phyloP scores from a whole-genome alignment of 2,329 filamentous ascomycete species.

The Metarhizium brunneum region DNA sequence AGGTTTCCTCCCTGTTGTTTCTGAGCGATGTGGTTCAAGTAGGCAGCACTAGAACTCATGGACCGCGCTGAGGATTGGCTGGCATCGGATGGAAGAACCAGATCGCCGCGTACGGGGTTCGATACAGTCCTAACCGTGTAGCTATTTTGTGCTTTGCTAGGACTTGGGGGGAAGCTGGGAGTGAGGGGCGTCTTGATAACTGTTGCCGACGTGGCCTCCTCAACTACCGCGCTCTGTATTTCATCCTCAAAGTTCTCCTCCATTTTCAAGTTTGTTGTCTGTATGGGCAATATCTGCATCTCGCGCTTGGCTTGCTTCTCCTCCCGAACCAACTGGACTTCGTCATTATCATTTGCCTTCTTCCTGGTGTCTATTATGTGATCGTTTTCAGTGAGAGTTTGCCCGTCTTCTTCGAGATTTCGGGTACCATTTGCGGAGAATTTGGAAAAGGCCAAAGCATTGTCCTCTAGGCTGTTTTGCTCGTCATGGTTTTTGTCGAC shows the following conservation, averaged over 20 bases:
- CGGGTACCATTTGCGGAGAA: constrained; percentile 12
- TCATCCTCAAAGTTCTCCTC: constrained; percentile 74
- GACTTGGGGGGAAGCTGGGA: constrained; percentile 41
- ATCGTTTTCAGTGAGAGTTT: not conserved
- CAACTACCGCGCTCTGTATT: constrained; percentile 68
- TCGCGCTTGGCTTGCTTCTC: constrained; percentile 23
- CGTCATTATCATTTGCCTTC: constrained; percentile 14
- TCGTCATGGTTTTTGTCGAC: constrained; percentile 2
- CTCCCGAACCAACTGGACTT: constrained; percentile 17
- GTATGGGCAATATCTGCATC: constrained; percentile 43
- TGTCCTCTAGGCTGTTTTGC: constrained; percentile 3
- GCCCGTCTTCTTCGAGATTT: constrained; percentile 1
- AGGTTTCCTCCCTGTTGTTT: constrained; percentile 41
- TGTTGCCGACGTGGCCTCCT: constrained; percentile 73
- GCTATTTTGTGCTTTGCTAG: constrained; percentile 8
- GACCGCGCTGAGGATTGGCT: constrained; percentile 40
- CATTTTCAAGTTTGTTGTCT: constrained; percentile 28
- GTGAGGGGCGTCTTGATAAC: constrained; percentile 78
- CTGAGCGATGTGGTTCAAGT: constrained; percentile 43
- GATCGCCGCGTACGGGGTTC: constrained; percentile 32
- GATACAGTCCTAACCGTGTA: constrained; percentile 39
- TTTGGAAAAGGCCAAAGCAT: constrained; percentile 11
- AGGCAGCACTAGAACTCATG: constrained; percentile 47
- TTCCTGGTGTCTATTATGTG: not conserved
- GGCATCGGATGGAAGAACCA: constrained; percentile 36